phyloP scores from a whole-genome alignment of 148 eudicot genomes.

The Linanthus parryae region DNA sequence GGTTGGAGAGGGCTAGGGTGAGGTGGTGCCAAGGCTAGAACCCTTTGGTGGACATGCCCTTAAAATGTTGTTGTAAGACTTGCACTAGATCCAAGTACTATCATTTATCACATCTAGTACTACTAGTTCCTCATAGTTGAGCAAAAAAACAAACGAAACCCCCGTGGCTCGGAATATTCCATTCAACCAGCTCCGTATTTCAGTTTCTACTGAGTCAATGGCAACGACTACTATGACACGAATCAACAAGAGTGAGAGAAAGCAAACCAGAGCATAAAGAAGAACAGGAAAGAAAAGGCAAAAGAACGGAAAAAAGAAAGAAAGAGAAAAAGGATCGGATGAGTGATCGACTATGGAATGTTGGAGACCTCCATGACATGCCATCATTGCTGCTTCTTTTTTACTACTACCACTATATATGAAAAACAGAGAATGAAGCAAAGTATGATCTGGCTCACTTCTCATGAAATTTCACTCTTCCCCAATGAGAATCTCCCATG shows the following conservation, averaged over 20 bases:
- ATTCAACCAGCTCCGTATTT: no score
- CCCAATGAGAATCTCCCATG: conserved; percentile 17
- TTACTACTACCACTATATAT: conserved; percentile 8
- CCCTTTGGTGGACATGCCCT: no score
- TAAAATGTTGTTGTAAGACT: no score
- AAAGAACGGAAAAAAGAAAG: conserved; percentile 3
- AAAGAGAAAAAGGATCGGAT: conserved; percentile 10
- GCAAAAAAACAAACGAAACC: no score
- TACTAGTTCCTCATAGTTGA: no score
- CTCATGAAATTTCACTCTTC: neutral
- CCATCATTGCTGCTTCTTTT: conserved; percentile 34
- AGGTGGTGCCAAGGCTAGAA: no score
- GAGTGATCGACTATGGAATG: conserved; percentile 12
- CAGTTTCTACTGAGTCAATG: no score
- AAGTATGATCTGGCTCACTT: neutral
- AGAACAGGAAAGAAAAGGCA: conserved; percentile 1
- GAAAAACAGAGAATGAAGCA: neutral
- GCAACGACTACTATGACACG: neutral
- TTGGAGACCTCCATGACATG: conserved; percentile 19
- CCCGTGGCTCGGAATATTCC: no score
- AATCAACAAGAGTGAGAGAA: neutral
- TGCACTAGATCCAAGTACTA: no score
- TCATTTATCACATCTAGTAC: no score
- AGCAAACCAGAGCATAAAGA: neutral
- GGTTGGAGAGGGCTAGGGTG: no score